Percentiles rank a stretch among this genome's conserved stretches.
Evolutionary conservation across 441 rosid genomes (phyloP).

Genomic region (Euphorbia celastroides): DNA sequence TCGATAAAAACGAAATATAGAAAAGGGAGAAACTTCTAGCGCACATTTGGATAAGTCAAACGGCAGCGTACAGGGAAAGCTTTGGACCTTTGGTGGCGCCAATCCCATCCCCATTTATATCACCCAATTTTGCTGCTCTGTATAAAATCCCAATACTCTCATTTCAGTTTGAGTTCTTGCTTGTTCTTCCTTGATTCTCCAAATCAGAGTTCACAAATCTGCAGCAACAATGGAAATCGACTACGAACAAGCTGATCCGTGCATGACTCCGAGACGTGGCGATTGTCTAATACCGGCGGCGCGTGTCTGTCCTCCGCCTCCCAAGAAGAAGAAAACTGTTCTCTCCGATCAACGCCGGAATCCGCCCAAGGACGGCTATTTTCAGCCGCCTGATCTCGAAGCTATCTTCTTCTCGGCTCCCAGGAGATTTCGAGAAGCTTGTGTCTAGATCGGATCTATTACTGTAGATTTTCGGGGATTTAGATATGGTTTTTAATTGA

Average conservation of each 20-base stretch:
- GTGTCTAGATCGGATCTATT: constrained; percentile 14
- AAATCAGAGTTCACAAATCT: neutral
- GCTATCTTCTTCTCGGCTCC: constrained; percentile 34
- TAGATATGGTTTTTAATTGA: too few relatives aligned
- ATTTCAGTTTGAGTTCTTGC: neutral
- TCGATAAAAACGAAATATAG: too few relatives aligned
- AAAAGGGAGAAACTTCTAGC: constrained; percentile 22
- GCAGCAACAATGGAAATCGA: constrained; percentile 16
- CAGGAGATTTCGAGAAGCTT: constrained; percentile 23
- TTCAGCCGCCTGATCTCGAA: constrained; percentile 69
- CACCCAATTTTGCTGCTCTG: neutral
- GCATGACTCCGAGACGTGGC: constrained; percentile 50
- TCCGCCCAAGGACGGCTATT: constrained; percentile 62
- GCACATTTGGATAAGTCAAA: constrained; percentile 28
- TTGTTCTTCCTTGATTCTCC: neutral
- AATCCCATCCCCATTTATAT: neutral
- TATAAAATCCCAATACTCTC: neutral
- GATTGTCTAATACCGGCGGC: constrained; percentile 37
- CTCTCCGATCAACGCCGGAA: constrained; percentile 19
- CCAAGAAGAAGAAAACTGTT: constrained; percentile 54
- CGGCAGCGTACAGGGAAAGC: constrained; percentile 31
- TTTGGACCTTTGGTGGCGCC: constrained; percentile 13
- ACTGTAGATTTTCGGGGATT: too few relatives aligned
- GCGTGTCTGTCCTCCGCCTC: constrained; percentile 55
- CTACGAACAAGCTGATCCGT: constrained; percentile 23